These are phyloP conservation scores for Groenewaldozyma salmanticensis DNA, from an alignment of 805 yeast genomes.

Conservation along the genomic window DNA sequence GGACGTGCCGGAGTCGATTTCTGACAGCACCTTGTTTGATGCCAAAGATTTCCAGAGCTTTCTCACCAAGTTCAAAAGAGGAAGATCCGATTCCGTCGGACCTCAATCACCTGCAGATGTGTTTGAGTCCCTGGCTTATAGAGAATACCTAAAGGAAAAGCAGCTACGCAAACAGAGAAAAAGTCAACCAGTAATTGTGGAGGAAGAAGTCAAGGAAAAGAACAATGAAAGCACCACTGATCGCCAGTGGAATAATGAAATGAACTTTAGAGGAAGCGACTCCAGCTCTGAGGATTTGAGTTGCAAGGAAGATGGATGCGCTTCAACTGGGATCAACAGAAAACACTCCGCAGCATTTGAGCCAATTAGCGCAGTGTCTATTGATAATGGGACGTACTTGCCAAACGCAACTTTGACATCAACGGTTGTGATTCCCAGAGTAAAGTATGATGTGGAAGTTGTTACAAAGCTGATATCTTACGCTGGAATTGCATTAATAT, in stretches of 20 bases:
- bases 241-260: not conserved
- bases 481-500: constrained; percentile 63
- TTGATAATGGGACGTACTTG: not conserved
- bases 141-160: constrained; percentile 14
- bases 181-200: constrained; percentile 12
- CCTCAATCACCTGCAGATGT: constrained; percentile 35
- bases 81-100: constrained; percentile 31
- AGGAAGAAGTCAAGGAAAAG: not conserved
- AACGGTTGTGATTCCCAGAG: constrained; percentile 25
- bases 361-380: not conserved
- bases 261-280: not conserved
- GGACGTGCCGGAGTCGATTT: constrained; percentile 26
- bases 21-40: constrained; percentile 26
- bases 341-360: too few species aligned
- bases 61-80: constrained; percentile 19
- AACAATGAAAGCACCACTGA: not conserved
- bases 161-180: constrained; percentile 9
- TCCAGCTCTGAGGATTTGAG: not conserved
- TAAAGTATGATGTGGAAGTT: constrained; percentile 63
- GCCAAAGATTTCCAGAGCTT: constrained; percentile 25
- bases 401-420: constrained; percentile 4
- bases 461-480: constrained; percentile 70
- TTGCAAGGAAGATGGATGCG: not conserved
- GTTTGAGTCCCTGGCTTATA: constrained; percentile 29
- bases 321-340: not conserved